Evolutionary conservation across 257 asterid species (phyloP).

Genomic region (Penstemon barbatus): DNA sequence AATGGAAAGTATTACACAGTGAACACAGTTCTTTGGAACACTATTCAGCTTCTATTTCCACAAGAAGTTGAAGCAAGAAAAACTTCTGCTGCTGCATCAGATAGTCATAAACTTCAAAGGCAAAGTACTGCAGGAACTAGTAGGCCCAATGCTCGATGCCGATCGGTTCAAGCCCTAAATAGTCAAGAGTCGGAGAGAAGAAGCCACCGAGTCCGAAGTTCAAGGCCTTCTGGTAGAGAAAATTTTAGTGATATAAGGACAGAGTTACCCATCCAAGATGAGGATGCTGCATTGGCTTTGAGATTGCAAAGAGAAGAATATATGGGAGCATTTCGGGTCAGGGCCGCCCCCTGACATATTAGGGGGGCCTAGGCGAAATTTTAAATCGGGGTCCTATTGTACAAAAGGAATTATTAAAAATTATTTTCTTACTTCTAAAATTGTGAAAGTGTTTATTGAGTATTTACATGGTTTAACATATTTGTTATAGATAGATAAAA

Average conservation of each 20-base stretch:
- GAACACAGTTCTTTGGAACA: constrained; percentile 96
- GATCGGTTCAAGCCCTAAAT: constrained; percentile 37
- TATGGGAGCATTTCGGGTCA: constrained; percentile 51
- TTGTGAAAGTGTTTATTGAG: too few relatives aligned
- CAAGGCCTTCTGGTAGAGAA: constrained; percentile 36
- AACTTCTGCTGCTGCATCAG: constrained; percentile 30
- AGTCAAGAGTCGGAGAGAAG: constrained; percentile 56
- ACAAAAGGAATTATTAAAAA: too few relatives aligned
- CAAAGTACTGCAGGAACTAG: constrained; percentile 35
- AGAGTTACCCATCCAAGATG: constrained; percentile 61
- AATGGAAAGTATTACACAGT: constrained; percentile 81
- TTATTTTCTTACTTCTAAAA: too few relatives aligned
- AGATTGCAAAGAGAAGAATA: constrained; percentile 96
- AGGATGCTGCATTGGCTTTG: constrained; percentile 88
- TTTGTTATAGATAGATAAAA: too few relatives aligned
- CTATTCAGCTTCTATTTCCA: constrained; percentile 89
- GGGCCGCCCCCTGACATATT: too few relatives aligned
- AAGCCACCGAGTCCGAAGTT: constrained; percentile 25
- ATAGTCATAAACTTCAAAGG: constrained; percentile 23
- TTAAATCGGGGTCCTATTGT: too few relatives aligned
- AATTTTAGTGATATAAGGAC: constrained; percentile 24
- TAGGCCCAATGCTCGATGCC: constrained; percentile 29
- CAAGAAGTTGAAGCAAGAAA: constrained; percentile 80
- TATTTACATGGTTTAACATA: too few relatives aligned
- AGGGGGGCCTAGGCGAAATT: too few relatives aligned